Conservation (phyloP, 2,329 filamentous ascomycete genomes). For the Exserohilum turcica region DNA sequence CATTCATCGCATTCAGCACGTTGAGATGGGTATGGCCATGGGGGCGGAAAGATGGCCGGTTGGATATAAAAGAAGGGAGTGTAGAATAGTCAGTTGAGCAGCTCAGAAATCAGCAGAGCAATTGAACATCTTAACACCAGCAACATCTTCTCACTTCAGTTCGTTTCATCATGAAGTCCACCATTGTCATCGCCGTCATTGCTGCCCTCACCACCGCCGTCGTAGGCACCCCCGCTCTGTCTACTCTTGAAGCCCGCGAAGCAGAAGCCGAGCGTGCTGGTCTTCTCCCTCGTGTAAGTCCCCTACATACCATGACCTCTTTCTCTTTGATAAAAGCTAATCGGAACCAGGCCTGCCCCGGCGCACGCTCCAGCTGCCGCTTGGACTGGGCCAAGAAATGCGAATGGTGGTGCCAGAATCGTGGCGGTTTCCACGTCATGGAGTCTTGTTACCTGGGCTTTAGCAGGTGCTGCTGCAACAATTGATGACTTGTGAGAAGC, state of each 20-base stretch:
- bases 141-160: neutral
- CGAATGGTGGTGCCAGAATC: slow-evolving; percentile 5
- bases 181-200: neutral
- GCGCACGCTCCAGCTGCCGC: slow-evolving; percentile 1
- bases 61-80: too few relatives aligned
- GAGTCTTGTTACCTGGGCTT: slow-evolving; percentile 1
- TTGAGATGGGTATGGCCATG: too few relatives aligned
- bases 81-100: too few relatives aligned
- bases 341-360: neutral
- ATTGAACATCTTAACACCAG: neutral
- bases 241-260: slow-evolving; percentile 2
- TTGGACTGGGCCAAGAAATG: slow-evolving; percentile 8
- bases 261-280: slow-evolving; percentile 4
- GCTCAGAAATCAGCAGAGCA: too few relatives aligned
- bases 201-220: neutral
- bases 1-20: too few relatives aligned
- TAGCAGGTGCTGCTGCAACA: slow-evolving; percentile 8
- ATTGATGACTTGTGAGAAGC: neutral
- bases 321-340: neutral
- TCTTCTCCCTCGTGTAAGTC: slow-evolving; percentile 1
- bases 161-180: neutral
- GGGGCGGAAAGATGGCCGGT: too few relatives aligned
- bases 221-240: neutral
- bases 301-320: too few relatives aligned
- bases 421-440: slow-evolving; percentile 5